A percentile compares a stretch with the other conserved stretches of the same genome.
phyloP scores from a whole-genome alignment of 371 early-diverging fungal species.

The Actinomucor elegans region DNA sequence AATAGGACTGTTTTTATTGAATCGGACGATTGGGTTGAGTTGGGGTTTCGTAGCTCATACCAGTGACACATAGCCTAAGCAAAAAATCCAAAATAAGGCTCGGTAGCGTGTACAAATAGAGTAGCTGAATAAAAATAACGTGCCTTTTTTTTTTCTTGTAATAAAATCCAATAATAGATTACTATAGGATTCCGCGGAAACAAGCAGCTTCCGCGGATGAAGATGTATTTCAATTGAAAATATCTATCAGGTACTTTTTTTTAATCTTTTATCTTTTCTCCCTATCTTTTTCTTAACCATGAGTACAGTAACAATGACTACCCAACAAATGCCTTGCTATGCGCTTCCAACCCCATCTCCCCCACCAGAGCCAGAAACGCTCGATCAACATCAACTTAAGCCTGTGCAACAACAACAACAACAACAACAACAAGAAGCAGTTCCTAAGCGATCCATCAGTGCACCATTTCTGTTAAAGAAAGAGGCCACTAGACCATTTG shows the following conservation, averaged over 20 bases:
- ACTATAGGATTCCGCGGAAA: too few species aligned
- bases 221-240: background rate
- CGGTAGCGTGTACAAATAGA: too few species aligned
- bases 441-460: background rate
- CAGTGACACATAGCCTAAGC: too few species aligned
- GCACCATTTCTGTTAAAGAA: background rate
- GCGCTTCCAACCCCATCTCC: slow-evolving; percentile 13
- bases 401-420: slow-evolving; percentile 2
- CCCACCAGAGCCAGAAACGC: slow-evolving; percentile 10
- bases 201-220: too few species aligned
- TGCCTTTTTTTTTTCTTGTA: too few species aligned
- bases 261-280: background rate
- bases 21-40: too few species aligned
- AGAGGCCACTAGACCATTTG: background rate
- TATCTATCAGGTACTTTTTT: background rate
- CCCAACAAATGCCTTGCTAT: background rate
- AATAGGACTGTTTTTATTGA: too few species aligned
- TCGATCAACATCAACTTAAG: background rate
- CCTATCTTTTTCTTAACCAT: background rate
- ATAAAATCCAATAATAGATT: too few species aligned
- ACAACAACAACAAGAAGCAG: background rate
- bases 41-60: too few species aligned
- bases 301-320: too few species aligned
- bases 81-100: too few species aligned
- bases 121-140: too few species aligned